These are phyloP conservation scores for Cutaneotrichosporon daszewskae DNA, from an alignment of 1,284 basidiomycete genomes.

Conservation along the genomic window DNA sequence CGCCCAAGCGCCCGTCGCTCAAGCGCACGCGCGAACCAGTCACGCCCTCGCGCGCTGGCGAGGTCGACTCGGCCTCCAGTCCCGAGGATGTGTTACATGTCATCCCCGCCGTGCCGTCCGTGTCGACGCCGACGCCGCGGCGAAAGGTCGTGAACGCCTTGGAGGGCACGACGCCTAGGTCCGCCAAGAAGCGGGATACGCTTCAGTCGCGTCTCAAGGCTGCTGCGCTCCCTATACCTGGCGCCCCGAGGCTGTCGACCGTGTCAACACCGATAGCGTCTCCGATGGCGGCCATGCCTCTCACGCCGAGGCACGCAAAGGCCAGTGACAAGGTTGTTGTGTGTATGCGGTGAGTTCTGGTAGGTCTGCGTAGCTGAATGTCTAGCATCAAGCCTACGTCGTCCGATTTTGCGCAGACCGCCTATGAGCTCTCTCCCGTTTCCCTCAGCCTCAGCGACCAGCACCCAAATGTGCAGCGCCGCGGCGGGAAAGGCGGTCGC, in stretches of 20 bases:
- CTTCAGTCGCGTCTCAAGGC: slow-evolving; percentile 25
- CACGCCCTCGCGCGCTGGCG: slow-evolving; percentile 4
- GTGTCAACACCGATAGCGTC: neutral
- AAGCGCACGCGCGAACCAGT: neutral
- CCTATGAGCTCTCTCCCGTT: slow-evolving; percentile 36
- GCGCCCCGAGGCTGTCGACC: slow-evolving; percentile 1
- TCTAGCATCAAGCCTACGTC: slow-evolving; percentile 42
- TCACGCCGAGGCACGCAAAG: slow-evolving; percentile 3
- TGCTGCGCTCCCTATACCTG: slow-evolving; percentile 6
- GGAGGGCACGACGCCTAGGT: slow-evolving; percentile 10
- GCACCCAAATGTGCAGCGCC: slow-evolving; percentile 44
- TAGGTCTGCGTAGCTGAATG: slow-evolving; percentile 1
- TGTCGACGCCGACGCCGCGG: slow-evolving; percentile 4
- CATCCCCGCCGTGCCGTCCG: neutral
- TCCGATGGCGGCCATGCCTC: neutral
- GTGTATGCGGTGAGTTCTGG: slow-evolving; percentile 39
- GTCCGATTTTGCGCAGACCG: slow-evolving; percentile 28
- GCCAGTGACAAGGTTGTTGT: slow-evolving; percentile 42
- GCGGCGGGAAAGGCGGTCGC: slow-evolving; percentile 44
- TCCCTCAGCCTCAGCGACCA: slow-evolving; percentile 38
- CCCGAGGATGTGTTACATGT: slow-evolving; percentile 1
- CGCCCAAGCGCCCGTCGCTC: slow-evolving; percentile 1
- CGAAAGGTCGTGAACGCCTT: slow-evolving; percentile 18
- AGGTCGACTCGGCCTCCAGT: slow-evolving; percentile 5
- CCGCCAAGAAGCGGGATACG: slow-evolving; percentile 24